Percentiles rank a stretch among this genome's conserved stretches.
phyloP scores from a whole-genome alignment of 2,329 filamentous ascomycete genomes.

The Amauroascus niger region DNA sequence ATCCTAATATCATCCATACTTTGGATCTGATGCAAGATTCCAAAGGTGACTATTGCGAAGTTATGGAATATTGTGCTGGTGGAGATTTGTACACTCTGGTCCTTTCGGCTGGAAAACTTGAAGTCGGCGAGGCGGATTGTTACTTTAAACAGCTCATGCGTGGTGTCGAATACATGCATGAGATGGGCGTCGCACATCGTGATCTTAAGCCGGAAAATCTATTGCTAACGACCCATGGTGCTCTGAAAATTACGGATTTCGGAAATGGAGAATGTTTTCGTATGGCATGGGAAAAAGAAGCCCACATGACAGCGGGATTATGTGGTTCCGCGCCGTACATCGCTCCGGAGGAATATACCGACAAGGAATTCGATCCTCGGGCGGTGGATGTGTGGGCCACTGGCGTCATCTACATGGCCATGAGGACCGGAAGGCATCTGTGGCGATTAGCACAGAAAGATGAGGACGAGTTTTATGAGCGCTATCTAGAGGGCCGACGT shows the following conservation, averaged over 20 bases:
- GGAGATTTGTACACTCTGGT: slow-evolving; percentile 93
- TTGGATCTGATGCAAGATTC: slow-evolving; percentile 89
- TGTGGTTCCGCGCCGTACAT: slow-evolving; percentile 97
- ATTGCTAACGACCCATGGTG: slow-evolving; percentile 81
- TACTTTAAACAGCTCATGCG: slow-evolving; percentile 99
- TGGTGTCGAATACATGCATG: slow-evolving; percentile 96
- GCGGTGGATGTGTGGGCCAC: slow-evolving; percentile 99
- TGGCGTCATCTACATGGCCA: slow-evolving; percentile 99
- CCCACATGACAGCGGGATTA: slow-evolving; percentile 94
- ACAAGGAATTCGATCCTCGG: slow-evolving; percentile 90
- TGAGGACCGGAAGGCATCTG: slow-evolving; percentile 89
- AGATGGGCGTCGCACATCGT: slow-evolving; percentile 96
- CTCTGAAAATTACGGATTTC: slow-evolving; percentile 95
- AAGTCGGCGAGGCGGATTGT: slow-evolving; percentile 83
- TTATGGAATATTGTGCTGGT: slow-evolving; percentile 98
- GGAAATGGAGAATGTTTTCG: slow-evolving; percentile 98
- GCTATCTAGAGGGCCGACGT: slow-evolving; percentile 83
- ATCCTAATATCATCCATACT: slow-evolving; percentile 97
- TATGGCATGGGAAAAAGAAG: slow-evolving; percentile 98
- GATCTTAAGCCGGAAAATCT: slow-evolving; percentile 96
- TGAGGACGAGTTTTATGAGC: slow-evolving; percentile 93
- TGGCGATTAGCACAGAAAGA: slow-evolving; percentile 97
- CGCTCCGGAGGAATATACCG: slow-evolving; percentile 88
- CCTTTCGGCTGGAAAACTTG: slow-evolving; percentile 80
- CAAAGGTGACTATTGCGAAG: slow-evolving; percentile 96